Percentiles rank a stretch among this genome's conserved stretches.
Conservation (phyloP, 2,329 filamentous ascomycete genomes). For the Penicillium sp. region DNA sequence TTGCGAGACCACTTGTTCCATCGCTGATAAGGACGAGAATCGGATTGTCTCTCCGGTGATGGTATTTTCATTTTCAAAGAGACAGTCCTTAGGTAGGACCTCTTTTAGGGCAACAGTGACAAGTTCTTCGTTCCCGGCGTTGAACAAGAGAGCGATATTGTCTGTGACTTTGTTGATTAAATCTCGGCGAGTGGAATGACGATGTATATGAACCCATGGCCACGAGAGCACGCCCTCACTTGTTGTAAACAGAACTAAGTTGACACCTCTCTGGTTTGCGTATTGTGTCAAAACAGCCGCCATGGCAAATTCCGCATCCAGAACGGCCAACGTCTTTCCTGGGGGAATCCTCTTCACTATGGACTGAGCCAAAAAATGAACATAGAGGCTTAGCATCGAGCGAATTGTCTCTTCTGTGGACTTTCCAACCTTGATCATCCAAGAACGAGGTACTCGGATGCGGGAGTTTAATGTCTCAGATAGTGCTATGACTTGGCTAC, state of each 20-base stretch:
- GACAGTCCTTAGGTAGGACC: constrained; percentile 7
- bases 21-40: neutral
- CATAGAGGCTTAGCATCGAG: constrained; percentile 15
- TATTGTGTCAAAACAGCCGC: constrained; percentile 10
- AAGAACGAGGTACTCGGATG: constrained; percentile 7
- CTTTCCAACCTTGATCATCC: constrained; percentile 4
- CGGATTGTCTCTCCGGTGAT: constrained; percentile 5
- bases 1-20: neutral
- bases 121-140: constrained; percentile 1
- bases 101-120: constrained; percentile 1
- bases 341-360: constrained; percentile 6
- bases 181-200: constrained; percentile 12
- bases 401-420: constrained; percentile 4
- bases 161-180: constrained; percentile 8
- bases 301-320: constrained; percentile 21
- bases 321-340: constrained; percentile 11
- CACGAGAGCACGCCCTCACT: constrained; percentile 2
- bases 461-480: constrained; percentile 12
- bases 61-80: constrained; percentile 11
- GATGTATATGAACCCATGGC: constrained; percentile 20
- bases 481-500: constrained; percentile 8
- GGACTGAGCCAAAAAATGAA: constrained; percentile 11
- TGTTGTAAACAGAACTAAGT: constrained; percentile 18
- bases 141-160: constrained; percentile 9
- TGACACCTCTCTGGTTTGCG: constrained; percentile 10